Base-by-base conservation (phyloP, 2,329 filamentous ascomycete genomes). In the Colletotrichum tropicicola region DNA sequence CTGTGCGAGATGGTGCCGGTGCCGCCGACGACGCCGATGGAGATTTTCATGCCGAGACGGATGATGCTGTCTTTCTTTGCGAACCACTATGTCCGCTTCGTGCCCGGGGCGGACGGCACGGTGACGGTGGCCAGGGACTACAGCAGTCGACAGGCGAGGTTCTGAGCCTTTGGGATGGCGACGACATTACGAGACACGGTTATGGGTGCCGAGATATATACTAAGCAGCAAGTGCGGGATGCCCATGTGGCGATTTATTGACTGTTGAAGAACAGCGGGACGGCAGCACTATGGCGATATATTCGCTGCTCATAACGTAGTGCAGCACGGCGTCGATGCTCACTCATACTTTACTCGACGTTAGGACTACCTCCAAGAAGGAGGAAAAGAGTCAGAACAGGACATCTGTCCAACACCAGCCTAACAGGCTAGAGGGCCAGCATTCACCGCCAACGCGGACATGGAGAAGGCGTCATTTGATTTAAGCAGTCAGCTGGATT, bases 41-140 rank as follows among this genome's bases (percentile, higher is more conserved):
- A 68, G 39, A 45, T 66, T 6, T 61, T 68, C 25, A 28, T 41
- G 6, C 49, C 60, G 32, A 37, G 51, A 44, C 55, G 35, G 65
- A 47, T 68, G 52, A 43, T 23, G 30, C 49, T 68, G 2, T 64
- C 60, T 3, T 68, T 55, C 21, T 68, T 64, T 19, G 67, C 65
- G 35, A 68, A 68, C 35, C 67, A 68, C 27, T 68, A 65, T 35
- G 67, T 68, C 27, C 52, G 67, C 6, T 68, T 62, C 12, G 60
- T 66, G 39, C 53, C 65, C 5, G 60, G 52, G 1, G 65, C 52
- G 27, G 54, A 68, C 60, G 67, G 67, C 3, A 68, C 65, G 7
- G 65, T 66, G 1, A 62, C 56, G 13, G 49, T 68, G 25, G 63
- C 66, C 17, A 30, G 66, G 23, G 61, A 67, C 23, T 67, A 67